A percentile compares a stretch with the other conserved stretches of the same genome.
Evolutionary conservation across 2,329 filamentous ascomycete species (phyloP).

Genomic region (Escovopsis sp.): DNA sequence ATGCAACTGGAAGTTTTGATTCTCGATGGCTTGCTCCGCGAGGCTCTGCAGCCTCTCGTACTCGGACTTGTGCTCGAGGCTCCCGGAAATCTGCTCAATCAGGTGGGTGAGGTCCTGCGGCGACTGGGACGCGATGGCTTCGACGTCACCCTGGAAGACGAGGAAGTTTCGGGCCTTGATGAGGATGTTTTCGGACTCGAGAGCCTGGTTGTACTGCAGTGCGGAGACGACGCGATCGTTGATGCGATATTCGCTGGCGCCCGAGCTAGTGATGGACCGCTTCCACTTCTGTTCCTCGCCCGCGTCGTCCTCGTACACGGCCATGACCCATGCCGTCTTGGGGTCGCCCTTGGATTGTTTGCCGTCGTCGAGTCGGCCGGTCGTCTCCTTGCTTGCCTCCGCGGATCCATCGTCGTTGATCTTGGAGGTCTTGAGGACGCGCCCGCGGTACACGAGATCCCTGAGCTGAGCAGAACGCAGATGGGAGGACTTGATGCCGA

Average conservation of each 20-base stretch:
- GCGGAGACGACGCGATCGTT: conserved; percentile 82
- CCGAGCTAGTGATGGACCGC: conserved; percentile 75
- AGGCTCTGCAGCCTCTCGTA: conserved; percentile 85
- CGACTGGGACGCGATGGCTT: conserved; percentile 89
- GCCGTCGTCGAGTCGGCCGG: conserved; percentile 46
- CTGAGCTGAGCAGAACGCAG: conserved; percentile 84
- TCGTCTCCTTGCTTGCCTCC: conserved; percentile 42
- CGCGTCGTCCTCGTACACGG: conserved; percentile 94
- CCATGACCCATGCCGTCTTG: conserved; percentile 96
- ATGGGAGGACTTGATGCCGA: conserved; percentile 98
- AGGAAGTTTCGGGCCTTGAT: conserved; percentile 98
- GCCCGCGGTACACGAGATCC: conserved; percentile 90
- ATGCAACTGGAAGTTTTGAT: conserved; percentile 76
- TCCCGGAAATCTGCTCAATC: conserved; percentile 96
- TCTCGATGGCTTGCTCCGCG: conserved; percentile 72
- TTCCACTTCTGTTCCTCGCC: conserved; percentile 95
- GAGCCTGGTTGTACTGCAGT: conserved; percentile 80
- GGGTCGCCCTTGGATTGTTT: conserved; percentile 65
- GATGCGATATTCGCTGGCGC: conserved; percentile 90
- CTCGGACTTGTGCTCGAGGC: conserved; percentile 82
- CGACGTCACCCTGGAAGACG: conserved; percentile 95
- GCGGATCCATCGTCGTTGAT: conserved; percentile 85
- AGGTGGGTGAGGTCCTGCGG: conserved; percentile 84
- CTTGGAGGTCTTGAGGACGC: conserved; percentile 80
- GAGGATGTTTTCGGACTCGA: conserved; percentile 88